Conservation (phyloP, 2,329 filamentous ascomycete species). For the Pezicula neosporulosa region DNA sequence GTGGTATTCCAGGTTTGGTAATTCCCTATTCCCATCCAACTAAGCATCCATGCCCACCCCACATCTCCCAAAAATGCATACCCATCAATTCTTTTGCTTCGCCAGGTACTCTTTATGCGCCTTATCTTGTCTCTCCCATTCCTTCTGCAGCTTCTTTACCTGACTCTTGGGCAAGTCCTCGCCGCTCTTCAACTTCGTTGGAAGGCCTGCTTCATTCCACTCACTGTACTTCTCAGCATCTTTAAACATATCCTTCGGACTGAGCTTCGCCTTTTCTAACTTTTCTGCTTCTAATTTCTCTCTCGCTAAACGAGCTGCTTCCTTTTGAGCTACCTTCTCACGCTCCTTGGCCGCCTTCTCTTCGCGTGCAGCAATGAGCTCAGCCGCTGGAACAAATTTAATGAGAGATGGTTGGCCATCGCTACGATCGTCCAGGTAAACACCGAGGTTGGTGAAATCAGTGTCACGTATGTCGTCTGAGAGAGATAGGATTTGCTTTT, state of each 20-base stretch:
- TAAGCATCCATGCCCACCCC: too few relatives aligned
- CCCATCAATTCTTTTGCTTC: too few relatives aligned
- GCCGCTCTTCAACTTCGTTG: constrained; percentile 70
- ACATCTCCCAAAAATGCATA: too few relatives aligned
- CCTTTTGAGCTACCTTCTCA: constrained; percentile 35
- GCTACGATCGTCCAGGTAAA: constrained; percentile 80
- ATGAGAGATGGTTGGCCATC: constrained; percentile 55
- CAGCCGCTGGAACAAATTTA: constrained; percentile 56
- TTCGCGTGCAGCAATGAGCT: constrained; percentile 50
- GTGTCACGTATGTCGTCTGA: constrained; percentile 77
- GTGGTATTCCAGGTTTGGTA: too few relatives aligned
- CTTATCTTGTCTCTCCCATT: constrained; percentile 87
- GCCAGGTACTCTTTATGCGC: constrained; percentile 57
- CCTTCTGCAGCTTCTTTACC: constrained; percentile 77
- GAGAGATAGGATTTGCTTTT: constrained; percentile 69
- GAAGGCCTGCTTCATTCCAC: constrained; percentile 79
- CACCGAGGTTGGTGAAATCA: constrained; percentile 73
- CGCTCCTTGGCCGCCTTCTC: constrained; percentile 49
- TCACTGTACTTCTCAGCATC: constrained; percentile 56
- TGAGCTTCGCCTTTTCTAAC: constrained; percentile 47
- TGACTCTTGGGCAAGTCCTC: constrained; percentile 75
- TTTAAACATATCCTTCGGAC: constrained; percentile 52
- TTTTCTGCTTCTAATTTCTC: constrained; percentile 44
- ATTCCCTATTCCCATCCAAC: too few relatives aligned
- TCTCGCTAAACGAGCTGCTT: constrained; percentile 37